Conservation (phyloP, 305 asterid species). For the Solanum chacoense region DNA sequence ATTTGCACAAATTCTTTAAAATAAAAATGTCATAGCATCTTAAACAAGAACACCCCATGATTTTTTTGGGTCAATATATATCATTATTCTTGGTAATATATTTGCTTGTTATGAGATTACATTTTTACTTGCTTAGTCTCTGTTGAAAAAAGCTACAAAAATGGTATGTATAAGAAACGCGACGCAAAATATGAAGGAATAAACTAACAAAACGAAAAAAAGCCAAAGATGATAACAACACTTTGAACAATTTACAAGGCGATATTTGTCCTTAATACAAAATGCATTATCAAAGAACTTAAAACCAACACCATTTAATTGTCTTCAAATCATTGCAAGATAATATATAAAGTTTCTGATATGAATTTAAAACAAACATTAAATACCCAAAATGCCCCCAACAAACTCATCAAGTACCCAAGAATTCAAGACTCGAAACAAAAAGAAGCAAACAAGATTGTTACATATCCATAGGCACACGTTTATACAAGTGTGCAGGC, state of each 20-base stretch:
- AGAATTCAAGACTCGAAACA: neutral
- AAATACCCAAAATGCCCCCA: neutral
- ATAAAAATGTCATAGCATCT: neutral
- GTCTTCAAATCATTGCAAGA: neutral
- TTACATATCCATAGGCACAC: slow-evolving; percentile 24
- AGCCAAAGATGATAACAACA: neutral
- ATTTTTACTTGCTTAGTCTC: neutral
- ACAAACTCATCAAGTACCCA: neutral
- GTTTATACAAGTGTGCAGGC: slow-evolving; percentile 34
- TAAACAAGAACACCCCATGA: neutral
- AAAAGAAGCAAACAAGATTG: neutral
- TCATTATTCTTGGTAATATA: neutral
- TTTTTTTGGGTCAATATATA: neutral
- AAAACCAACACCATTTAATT: neutral
- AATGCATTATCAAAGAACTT: neutral
- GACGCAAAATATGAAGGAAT: neutral
- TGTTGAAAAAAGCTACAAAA: neutral
- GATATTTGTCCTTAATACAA: neutral
- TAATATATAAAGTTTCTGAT: neutral
- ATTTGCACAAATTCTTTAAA: neutral
- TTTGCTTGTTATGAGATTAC: neutral
- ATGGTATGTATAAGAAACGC: neutral
- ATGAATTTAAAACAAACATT: neutral
- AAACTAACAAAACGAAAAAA: neutral
- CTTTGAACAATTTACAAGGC: neutral